Conservation (phyloP, 129 eudicot species). For the Kitagawia praeruptora region DNA sequence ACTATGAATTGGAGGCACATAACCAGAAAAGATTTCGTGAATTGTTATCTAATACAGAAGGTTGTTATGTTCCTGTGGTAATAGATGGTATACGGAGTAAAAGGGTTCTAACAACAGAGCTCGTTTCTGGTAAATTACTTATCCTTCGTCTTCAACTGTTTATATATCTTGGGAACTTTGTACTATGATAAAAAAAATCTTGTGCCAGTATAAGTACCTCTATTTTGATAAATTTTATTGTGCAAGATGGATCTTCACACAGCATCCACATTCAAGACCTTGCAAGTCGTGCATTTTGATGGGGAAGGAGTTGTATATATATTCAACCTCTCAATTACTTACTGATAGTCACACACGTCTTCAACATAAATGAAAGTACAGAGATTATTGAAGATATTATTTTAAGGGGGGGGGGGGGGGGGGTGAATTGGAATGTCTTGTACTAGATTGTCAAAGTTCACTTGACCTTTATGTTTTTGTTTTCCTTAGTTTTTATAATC, state of each 20-base stretch:
- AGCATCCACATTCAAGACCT: background rate
- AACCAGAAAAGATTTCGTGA: conserved; percentile 66
- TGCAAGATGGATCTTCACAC: background rate
- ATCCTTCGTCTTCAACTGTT: background rate
- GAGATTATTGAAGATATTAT: background rate
- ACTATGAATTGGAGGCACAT: conserved; percentile 76
- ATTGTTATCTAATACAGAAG: conserved; percentile 44
- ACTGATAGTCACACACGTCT: background rate
- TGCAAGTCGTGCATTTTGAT: background rate
- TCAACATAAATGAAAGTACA: background rate
- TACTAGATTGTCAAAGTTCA: background rate
- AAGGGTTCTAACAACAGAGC: conserved; percentile 83
- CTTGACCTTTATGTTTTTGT: background rate
- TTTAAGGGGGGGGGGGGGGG: too few relatives aligned
- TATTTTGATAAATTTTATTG: background rate
- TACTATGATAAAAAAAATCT: background rate
- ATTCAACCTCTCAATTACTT: too few relatives aligned
- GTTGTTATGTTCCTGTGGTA: conserved; percentile 85
- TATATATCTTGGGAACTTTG: background rate
- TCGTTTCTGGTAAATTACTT: conserved; percentile 62
- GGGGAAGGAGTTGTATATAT: background rate
- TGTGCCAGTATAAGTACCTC: background rate
- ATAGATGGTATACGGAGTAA: conserved; percentile 74
- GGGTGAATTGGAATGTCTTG: background rate
- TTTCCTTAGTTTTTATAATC: background rate